Conservation (phyloP, 176 grass and related monocot species). For the maize (Zea mays) region DNA sequence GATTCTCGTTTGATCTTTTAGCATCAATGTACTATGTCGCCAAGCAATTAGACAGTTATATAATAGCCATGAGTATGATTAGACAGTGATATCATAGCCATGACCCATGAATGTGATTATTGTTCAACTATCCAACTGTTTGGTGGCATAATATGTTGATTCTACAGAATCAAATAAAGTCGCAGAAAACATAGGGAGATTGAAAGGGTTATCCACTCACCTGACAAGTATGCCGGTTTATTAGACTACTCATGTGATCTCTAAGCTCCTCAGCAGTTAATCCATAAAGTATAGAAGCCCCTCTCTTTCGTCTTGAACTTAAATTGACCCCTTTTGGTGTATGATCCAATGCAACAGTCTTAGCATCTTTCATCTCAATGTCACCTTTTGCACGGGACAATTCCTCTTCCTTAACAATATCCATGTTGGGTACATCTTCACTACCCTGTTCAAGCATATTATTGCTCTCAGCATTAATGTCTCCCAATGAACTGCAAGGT, state of each 20-base stretch:
- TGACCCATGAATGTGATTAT: not conserved
- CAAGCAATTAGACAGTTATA: conserved; percentile 13
- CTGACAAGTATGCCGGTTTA: conserved; percentile 50
- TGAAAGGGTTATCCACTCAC: conserved; percentile 43
- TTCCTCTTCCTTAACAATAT: conserved; percentile 36
- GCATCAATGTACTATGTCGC: not conserved
- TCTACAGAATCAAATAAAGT: conserved; percentile 23
- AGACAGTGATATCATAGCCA: conserved; percentile 14
- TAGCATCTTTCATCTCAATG: conserved; percentile 28
- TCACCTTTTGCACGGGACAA: conserved; percentile 22
- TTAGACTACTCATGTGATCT: conserved; percentile 75
- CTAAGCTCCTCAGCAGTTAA: conserved; percentile 65
- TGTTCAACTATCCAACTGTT: conserved; percentile 15
- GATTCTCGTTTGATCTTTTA: conserved; percentile 16
- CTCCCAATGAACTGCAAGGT: conserved; percentile 31
- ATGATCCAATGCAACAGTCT: conserved; percentile 32
- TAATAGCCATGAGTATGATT: conserved; percentile 6
- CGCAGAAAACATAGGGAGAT: conserved; percentile 6
- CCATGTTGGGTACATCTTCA: conserved; percentile 18
- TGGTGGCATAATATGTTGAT: not conserved
- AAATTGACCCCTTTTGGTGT: conserved; percentile 21
- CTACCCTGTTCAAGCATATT: conserved; percentile 1
- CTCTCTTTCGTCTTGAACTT: conserved; percentile 41
- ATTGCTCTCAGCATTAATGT: conserved; percentile 19
- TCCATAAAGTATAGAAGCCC: conserved; percentile 76